Base-by-base conservation (phyloP, 345 rosid species). In the Acer negundo region DNA sequence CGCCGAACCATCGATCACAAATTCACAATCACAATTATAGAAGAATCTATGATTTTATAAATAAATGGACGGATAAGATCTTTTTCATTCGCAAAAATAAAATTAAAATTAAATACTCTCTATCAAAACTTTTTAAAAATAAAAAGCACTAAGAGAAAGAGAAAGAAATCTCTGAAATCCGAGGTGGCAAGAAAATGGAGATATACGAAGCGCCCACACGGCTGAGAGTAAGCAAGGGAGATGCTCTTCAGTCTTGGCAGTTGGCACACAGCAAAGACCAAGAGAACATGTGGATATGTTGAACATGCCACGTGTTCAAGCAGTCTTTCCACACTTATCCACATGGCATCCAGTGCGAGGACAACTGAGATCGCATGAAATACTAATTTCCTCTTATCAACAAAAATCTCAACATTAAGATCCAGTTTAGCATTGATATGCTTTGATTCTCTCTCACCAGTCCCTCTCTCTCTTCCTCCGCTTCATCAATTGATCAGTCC, bases 261-360 rank as follows among this genome's bases (percentile, higher is more conserved):
- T n/a, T n/a, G n/a, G 11, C 46, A 7, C 46, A 42, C 10, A 42
- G 46, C 62, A 35, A 6, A 28, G 72, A 71, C 72, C 69, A 55
- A 13, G 38, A 0, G 63, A 89, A 82, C 90, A 46, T 90, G 98
- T 91, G 97, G 95, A 79, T 53, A 76, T n/a, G n/a, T 38, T 1
- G 20, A 31, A 62, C 24, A 2, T 8, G 91, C 93, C 99, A 92
- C 92, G 91, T 81, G 87, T 75, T 3, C 16, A 2, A 28, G 74
- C 49, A 12, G 1, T 0, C 13, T 10, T 62, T 73, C 82, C 80
- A 75, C 75, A 69, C 64, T 9, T 53, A 0, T 82, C 86, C 97
- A 95, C 93, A 88, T 93, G 99, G 88, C 97, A 76, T 2, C 3
- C 68, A 28, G 1, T 74, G 80, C 94, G 66, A 91, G 98, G 98